Evolutionary conservation across 164 flowering plant genomes (phyloP).

Genomic region (grape (Vitis vinifera)): ASM3070453v1 NC_081805.1:8209501-8210000

Average conservation of each 20-base stretch:
- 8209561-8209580: no score
- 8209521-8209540: no score
- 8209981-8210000: background rate
- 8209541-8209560: no score
- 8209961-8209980: background rate
- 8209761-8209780: background rate
- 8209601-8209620: no score
- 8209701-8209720: no score
- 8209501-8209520: no score
- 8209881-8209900: background rate
- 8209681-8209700: no score
- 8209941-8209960: background rate
- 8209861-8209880: slow-evolving; percentile 26
- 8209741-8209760: background rate
- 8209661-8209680: no score
- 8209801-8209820: slow-evolving; percentile 32
- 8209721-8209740: no score
- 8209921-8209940: background rate
- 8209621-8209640: no score
- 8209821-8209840: slow-evolving; percentile 14
- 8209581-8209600: no score
- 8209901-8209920: background rate
- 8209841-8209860: slow-evolving; percentile 29
- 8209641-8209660: no score
- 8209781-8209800: background rate